A percentile compares a stretch with the other conserved stretches of the same genome.
phyloP scores from a whole-genome alignment of 371 early-diverging fungal genomes.

The Syncephalis plumigaleata region DNA sequence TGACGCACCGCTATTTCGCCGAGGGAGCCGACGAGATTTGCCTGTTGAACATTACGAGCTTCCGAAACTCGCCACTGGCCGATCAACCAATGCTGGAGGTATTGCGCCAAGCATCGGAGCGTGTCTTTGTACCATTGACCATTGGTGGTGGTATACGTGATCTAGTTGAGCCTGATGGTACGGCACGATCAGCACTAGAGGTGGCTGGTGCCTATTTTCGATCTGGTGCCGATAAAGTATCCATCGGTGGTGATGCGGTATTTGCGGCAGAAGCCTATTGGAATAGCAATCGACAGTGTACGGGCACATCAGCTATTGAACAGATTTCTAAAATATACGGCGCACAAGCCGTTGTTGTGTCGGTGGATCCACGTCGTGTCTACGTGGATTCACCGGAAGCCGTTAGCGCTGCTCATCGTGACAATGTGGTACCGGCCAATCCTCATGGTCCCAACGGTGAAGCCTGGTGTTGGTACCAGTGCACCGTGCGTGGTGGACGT shows the following conservation, averaged over 20 bases:
- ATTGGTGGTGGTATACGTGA: constrained; percentile 97
- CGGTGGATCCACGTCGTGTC: constrained; percentile 88
- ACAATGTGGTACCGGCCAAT: constrained; percentile 26
- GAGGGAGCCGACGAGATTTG: constrained; percentile 96
- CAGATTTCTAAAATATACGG: constrained; percentile 87
- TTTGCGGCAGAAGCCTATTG: constrained; percentile 78
- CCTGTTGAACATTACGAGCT: constrained; percentile 94
- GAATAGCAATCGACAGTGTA: constrained; percentile 22
- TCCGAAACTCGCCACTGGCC: constrained; percentile 73
- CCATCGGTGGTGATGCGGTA: constrained; percentile 96
- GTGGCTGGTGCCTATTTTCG: constrained; percentile 96
- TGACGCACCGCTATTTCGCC: constrained; percentile 78
- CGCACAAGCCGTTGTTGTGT: constrained; percentile 93
- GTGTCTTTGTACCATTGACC: constrained; percentile 92
- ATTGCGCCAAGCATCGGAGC: constrained; percentile 63
- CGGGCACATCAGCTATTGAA: constrained; percentile 70
- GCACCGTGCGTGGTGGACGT: constrained; percentile 92
- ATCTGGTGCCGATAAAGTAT: constrained; percentile 97
- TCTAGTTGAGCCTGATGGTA: constrained; percentile 64
- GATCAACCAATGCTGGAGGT: constrained; percentile 94
- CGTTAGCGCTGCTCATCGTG: constrained; percentile 18
- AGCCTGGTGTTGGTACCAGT: constrained; percentile 93
- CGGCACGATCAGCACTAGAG: constrained; percentile 65
- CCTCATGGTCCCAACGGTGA: constrained; percentile 84
- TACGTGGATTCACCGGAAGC: constrained; percentile 68